Conservation (phyloP, 805 yeast genomes). For the Saturnispora saitoi region DNA sequence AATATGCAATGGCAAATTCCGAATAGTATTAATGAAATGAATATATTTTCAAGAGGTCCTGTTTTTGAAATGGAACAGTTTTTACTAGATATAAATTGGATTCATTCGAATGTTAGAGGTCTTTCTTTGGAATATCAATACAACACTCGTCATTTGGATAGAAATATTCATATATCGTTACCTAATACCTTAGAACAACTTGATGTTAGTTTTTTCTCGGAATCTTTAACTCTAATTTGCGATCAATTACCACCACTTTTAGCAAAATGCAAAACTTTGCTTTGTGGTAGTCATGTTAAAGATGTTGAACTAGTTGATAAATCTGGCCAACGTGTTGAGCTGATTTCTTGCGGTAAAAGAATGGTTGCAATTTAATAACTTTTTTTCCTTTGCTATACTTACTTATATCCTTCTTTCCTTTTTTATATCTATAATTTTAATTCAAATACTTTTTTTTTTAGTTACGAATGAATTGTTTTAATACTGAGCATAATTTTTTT, state of each 20-base stretch:
- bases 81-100: constrained; percentile 5
- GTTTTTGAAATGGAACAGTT: constrained; percentile 6
- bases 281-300: constrained; percentile 2
- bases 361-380: constrained; percentile 6
- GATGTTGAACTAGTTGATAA: constrained; percentile 5
- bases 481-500: neutral
- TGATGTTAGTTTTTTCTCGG: constrained; percentile 5
- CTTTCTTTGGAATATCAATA: constrained; percentile 8
- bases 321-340: neutral
- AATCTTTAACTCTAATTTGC: constrained; percentile 5
- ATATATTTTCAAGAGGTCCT: constrained; percentile 6
- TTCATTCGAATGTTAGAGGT: constrained; percentile 6
- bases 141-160: constrained; percentile 4
- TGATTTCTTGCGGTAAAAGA: neutral
- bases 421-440: neutral
- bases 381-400: neutral
- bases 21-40: constrained; percentile 1
- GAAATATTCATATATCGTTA: neutral
- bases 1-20: neutral
- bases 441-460: neutral
- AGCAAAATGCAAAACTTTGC: neutral
- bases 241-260: constrained; percentile 3
- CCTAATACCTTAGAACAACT: constrained; percentile 6
- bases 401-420: neutral
- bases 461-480: neutral